phyloP scores from a whole-genome alignment of 2,329 filamentous ascomycete species.

The Elsinoe ampelina region DNA sequence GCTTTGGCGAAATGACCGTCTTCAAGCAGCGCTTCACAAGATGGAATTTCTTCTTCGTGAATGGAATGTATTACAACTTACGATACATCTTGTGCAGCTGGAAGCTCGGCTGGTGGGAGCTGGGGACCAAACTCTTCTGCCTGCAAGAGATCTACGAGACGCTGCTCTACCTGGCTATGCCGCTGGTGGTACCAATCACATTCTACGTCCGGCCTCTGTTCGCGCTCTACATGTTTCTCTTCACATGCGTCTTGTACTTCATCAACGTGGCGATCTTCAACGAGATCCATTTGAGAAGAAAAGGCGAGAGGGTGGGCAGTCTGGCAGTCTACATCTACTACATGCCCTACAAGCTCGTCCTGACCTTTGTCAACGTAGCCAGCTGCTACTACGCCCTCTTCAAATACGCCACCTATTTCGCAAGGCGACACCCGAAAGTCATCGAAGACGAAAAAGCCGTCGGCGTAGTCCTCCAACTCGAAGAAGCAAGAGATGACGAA shows the following conservation, averaged over 20 bases:
- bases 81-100: constrained; percentile 39
- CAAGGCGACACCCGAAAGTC: constrained; percentile 39
- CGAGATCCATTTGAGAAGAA: constrained; percentile 38
- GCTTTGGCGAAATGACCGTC: constrained; percentile 46
- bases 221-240: constrained; percentile 30
- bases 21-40: constrained; percentile 42
- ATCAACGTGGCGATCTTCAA: constrained; percentile 40
- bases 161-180: constrained; percentile 37
- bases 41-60: constrained; percentile 47
- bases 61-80: constrained; percentile 41
- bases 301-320: constrained; percentile 36
- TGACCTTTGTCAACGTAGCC: constrained; percentile 37
- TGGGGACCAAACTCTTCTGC: constrained; percentile 43
- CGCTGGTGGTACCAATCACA: constrained; percentile 39
- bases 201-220: constrained; percentile 36
- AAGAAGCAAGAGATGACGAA: constrained; percentile 11
- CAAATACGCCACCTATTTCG: constrained; percentile 39
- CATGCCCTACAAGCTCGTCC: constrained; percentile 36
- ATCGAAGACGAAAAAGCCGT: constrained; percentile 38
- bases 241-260: constrained; percentile 35
- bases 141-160: constrained; percentile 43
- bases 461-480: constrained; percentile 16
- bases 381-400: constrained; percentile 25
- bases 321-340: constrained; percentile 35
- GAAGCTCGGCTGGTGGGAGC: constrained; percentile 41